Percentiles rank a stretch among this genome's conserved stretches.
Conservation (phyloP, 202 grass and related monocot species). For the Saccharum hybrid region DNA sequence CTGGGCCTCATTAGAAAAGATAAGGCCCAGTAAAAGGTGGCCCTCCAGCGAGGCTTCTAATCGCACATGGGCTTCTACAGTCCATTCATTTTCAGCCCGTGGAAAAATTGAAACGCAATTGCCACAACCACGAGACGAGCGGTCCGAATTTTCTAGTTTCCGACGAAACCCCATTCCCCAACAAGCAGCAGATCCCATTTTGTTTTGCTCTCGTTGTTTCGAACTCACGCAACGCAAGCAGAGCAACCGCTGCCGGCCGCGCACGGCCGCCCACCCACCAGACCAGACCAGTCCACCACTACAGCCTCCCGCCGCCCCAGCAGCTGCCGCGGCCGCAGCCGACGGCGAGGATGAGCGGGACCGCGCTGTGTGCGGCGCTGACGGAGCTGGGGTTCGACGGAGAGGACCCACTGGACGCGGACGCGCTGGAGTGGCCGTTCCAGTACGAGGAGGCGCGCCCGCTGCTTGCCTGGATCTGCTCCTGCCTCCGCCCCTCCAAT, state of each 20-base stretch:
- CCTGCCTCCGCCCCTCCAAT: constrained; percentile 96
- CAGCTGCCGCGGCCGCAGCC: neutral
- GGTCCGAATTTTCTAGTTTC: constrained; percentile 20
- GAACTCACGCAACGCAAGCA: constrained; percentile 49
- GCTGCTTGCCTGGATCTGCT: constrained; percentile 98
- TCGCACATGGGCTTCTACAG: neutral
- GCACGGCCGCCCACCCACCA: constrained; percentile 38
- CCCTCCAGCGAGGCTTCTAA: neutral
- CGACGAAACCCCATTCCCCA: neutral
- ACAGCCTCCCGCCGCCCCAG: neutral
- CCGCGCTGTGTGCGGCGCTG: constrained; percentile 71
- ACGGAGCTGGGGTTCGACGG: constrained; percentile 90
- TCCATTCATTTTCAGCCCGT: neutral
- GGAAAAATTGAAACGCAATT: neutral
- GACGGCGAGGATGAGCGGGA: constrained; percentile 73
- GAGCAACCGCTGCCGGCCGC: constrained; percentile 53
- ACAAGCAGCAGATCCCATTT: neutral
- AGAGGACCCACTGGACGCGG: constrained; percentile 84
- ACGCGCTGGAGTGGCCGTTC: constrained; percentile 99
- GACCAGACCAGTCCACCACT: neutral
- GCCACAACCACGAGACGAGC: neutral
- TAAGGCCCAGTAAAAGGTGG: neutral
- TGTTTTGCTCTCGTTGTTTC: constrained; percentile 40
- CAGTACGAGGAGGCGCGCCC: constrained; percentile 97
- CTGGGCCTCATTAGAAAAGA: neutral